These are phyloP conservation scores for Penicillium flavigenum DNA, from an alignment of 495 filamentous ascomycete genomes.

Conservation along the genomic window DNA sequence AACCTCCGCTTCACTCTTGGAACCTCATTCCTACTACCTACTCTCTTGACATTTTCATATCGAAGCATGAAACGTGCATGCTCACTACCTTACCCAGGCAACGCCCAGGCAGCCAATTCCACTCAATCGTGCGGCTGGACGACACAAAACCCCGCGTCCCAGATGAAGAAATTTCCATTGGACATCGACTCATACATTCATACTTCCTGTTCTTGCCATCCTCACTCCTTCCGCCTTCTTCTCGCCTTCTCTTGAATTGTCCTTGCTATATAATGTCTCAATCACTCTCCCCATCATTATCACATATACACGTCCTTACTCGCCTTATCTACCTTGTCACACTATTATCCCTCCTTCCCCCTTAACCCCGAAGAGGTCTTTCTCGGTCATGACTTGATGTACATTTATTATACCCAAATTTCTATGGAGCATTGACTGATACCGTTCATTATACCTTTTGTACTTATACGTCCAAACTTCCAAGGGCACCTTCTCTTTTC, in stretches of 20 bases:
- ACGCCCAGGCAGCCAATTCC: background rate
- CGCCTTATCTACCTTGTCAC: background rate
- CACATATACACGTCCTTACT: background rate
- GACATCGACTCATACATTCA: background rate
- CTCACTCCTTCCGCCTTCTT: background rate
- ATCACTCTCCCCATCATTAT: background rate
- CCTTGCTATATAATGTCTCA: background rate
- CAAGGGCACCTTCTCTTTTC: too few relatives aligned
- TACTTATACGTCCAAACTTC: background rate
- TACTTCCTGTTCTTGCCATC: background rate
- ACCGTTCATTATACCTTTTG: background rate
- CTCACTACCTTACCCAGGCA: background rate
- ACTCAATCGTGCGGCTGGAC: background rate
- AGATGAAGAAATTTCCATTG: background rate
- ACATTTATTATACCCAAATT: constrained; percentile 31
- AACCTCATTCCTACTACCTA: background rate
- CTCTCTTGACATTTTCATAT: background rate
- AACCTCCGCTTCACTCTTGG: background rate
- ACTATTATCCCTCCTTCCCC: background rate
- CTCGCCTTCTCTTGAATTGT: background rate
- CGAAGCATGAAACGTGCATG: background rate
- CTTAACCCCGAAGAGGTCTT: background rate
- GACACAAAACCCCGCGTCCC: background rate
- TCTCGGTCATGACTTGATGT: constrained; percentile 30
- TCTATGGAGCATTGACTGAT: constrained; percentile 10